Base-by-base conservation (phyloP, 2,329 filamentous ascomycete species). In the Talaromyces sp. region DNA sequence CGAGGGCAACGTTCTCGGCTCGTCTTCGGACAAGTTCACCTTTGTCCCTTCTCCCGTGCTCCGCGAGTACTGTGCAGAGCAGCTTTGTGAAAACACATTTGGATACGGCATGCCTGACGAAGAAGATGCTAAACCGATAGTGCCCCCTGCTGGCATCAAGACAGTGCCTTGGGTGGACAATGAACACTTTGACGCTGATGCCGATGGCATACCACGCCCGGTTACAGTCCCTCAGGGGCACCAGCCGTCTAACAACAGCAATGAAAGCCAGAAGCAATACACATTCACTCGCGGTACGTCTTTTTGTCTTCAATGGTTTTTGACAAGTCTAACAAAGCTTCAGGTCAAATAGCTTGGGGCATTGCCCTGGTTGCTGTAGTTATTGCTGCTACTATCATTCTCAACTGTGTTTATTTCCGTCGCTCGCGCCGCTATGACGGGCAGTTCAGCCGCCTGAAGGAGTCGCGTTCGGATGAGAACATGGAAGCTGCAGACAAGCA, bases 41-140 rank as follows among this genome's bases (percentile, higher is more conserved):
- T 78, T 76, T 46, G 71, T 70, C 9, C 75, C 75, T 1, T 74
- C 71, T 13, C 63, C 67, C 4, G 68, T 71, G 57, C 67, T 77
- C 53, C 68, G 69, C 38, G 65, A 68, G 8, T 71, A 68, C 61
- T 75, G 73, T 55, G 65, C 64, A 24, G 66, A 71, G 13, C 65
- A 66, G 4, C 66, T 58, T 32, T 75, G 73, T 43, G 62, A 64
- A 13, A 71, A 75, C 50, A 68, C 73, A 3, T 58, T 57, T 0
- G 64, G 64, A 19, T 75, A 67, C 55, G 73, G 73, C 11, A 62
- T 66, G 31, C 70, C 71, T 0, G 71, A 67, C 3, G 72, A 74
- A 31, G 62, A 64, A 21, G 63, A 58, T 5, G 64, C 70, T 10
- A 31, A 32, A n/a, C 64, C 71, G 7, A 60, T 64, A 4, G 68